These are phyloP conservation scores for Coemansia asiatica DNA, from an alignment of 192 early-diverging fungal species.

Conservation along the genomic window DNA sequence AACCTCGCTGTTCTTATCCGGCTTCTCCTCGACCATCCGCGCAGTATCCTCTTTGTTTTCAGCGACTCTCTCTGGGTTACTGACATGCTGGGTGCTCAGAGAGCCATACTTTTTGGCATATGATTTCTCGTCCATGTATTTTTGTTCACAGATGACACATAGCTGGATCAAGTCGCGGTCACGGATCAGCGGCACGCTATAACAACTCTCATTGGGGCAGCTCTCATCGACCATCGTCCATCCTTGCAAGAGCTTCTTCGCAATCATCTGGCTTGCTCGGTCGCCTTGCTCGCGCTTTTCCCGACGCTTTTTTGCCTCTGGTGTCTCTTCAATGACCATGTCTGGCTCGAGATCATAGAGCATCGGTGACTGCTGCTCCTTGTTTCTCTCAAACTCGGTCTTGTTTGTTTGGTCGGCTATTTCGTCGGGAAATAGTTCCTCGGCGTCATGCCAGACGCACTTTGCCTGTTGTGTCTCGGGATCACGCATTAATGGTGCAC, in stretches of 20 bases:
- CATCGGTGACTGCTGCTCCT: no score
- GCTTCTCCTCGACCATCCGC: background rate
- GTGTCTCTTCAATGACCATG: background rate
- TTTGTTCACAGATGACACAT: conserved; percentile 40
- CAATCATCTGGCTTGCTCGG: conserved; percentile 39
- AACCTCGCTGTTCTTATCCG: background rate
- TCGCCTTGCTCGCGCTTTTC: conserved; percentile 36
- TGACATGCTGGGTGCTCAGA: background rate
- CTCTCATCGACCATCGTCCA: conserved; percentile 44
- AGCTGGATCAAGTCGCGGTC: conserved; percentile 31
- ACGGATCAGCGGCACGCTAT: conserved; percentile 36
- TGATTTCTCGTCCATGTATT: conserved; percentile 41
- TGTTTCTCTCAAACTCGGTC: conserved; percentile 23
- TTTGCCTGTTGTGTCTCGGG: conserved; percentile 28
- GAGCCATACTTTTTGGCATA: conserved; percentile 35
- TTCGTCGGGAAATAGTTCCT: conserved; percentile 46
- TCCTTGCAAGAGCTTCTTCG: conserved; percentile 42
- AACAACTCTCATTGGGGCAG: conserved; percentile 36
- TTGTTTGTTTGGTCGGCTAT: background rate
- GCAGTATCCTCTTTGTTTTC: background rate
- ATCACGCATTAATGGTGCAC: conserved; percentile 41
- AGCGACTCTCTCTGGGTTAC: background rate
- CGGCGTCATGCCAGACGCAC: conserved; percentile 48
- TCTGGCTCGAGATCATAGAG: conserved; percentile 1
- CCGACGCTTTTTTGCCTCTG: conserved; percentile 8